A percentile compares a stretch with the other conserved stretches of the same genome.
Conservation (phyloP, 2,329 filamentous ascomycete species). For the Phialophora expanda region DNA sequence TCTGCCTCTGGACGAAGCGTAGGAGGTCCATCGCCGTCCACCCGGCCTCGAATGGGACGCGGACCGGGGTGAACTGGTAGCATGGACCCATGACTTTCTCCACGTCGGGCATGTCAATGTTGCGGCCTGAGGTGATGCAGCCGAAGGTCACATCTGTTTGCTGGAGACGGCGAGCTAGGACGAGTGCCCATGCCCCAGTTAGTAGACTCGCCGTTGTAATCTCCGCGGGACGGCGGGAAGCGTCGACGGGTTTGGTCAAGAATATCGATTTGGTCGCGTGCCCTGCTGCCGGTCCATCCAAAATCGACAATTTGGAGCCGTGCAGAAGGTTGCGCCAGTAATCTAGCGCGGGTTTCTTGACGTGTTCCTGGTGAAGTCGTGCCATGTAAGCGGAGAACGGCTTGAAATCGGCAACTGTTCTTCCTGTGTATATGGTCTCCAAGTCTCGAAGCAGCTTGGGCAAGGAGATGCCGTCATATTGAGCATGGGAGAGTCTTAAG, state of each 20-base stretch:
- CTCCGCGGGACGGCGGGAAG: constrained; percentile 55
- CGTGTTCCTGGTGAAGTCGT: constrained; percentile 55
- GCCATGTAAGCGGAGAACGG: constrained; percentile 55
- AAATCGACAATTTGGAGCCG: constrained; percentile 41
- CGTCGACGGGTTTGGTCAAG: constrained; percentile 43
- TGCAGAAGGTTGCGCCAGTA: constrained; percentile 67
- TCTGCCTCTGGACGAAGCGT: constrained; percentile 60
- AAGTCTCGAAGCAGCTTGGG: constrained; percentile 67
- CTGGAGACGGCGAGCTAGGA: constrained; percentile 61
- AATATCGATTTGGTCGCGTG: constrained; percentile 18
- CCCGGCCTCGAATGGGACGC: constrained; percentile 60
- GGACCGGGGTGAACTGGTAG: constrained; percentile 70
- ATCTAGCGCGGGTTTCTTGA: constrained; percentile 27
- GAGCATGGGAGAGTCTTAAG: constrained; percentile 68
- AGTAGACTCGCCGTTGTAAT: constrained; percentile 69
- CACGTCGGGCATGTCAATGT: constrained; percentile 60
- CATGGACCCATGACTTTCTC: constrained; percentile 68
- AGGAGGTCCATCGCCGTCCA: constrained; percentile 62
- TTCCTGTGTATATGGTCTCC: constrained; percentile 58
- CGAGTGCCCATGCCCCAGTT: constrained; percentile 69
- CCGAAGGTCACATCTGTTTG: constrained; percentile 67
- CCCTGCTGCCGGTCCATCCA: constrained; percentile 2
- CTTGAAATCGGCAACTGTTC: constrained; percentile 45
- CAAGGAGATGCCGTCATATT: constrained; percentile 72
- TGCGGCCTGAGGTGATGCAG: constrained; percentile 68